These are phyloP conservation scores for Albifimbria verrucaria DNA, from an alignment of 2,329 filamentous ascomycete species.

Conservation along the genomic window DNA sequence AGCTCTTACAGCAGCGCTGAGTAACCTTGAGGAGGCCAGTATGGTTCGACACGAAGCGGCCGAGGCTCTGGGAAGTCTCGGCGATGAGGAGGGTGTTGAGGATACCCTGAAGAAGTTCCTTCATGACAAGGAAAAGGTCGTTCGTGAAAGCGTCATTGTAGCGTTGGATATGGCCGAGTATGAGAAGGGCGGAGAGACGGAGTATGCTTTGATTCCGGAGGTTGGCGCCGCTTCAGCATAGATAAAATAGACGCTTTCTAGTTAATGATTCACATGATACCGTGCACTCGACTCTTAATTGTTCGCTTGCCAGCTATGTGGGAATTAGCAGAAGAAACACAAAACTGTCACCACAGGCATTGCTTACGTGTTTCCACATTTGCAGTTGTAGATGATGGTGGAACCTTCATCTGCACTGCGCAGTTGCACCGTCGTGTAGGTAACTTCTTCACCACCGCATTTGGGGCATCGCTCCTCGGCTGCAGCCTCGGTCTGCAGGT, in stretches of 20 bases:
- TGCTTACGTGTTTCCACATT: conserved; percentile 78
- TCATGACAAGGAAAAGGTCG: conserved; percentile 87
- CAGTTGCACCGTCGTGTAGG: conserved; percentile 80
- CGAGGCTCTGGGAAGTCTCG: conserved; percentile 90
- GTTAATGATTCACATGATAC: conserved; percentile 11
- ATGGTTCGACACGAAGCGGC: conserved; percentile 99
- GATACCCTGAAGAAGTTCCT: conserved; percentile 79
- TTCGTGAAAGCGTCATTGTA: conserved; percentile 91
- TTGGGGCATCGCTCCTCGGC: conserved; percentile 71
- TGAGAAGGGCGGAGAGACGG: conserved; percentile 81
- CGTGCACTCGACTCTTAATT: conserved; percentile 39
- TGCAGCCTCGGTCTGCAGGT: conserved; percentile 68
- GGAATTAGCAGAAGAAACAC: conserved; percentile 18
- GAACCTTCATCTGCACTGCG: conserved; percentile 93
- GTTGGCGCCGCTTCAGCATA: conserved; percentile 39
- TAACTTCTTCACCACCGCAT: conserved; percentile 79
- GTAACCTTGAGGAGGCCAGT: conserved; percentile 76
- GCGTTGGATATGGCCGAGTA: conserved; percentile 98
- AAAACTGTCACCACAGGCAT: conserved; percentile 4
- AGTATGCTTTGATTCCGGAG: conserved; percentile 89
- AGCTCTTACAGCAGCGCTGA: conserved; percentile 73
- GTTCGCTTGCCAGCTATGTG: conserved; percentile 54
- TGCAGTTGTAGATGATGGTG: conserved; percentile 86
- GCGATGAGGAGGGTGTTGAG: conserved; percentile 90
- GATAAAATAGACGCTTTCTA: conserved; percentile 15